Evolutionary conservation across 495 filamentous ascomycete genomes (phyloP), one percentile per base, ranked within the genome.

Genomic region (Gamarada debralockiae): DNA sequence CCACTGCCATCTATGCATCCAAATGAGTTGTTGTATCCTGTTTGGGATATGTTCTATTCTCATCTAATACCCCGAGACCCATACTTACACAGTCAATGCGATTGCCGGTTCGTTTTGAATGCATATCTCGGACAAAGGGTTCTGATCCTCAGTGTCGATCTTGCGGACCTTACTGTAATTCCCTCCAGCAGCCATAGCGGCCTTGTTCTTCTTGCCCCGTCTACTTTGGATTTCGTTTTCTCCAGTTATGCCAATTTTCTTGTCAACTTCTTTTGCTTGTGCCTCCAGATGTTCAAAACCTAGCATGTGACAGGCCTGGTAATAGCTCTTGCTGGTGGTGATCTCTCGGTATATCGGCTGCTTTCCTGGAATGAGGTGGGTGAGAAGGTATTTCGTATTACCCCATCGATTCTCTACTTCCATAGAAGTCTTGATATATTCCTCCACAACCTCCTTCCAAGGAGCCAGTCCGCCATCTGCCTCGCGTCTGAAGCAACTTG

Each of bases 311-410:
- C 86, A 87, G 12, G 82, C 57, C 45, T 85, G 81, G 8, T 63
- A 64, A 59, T 95, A 92, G 45, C 76, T 81, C 67, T 82, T 87
- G 45, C 73, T 75, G 14, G 54, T 42, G 43, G 73, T 76, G 31
- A 92, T 69, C 13, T 68, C 51, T 39, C 69, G 70, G 67, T 82
- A 87, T 0, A 67, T 68, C 29, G 76, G 66, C 43, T 76, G 64
- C 69, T 93, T 96, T 3, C 92, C 90, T 0, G 90, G 87, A 24
- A 97, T 80, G 59, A 97, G 71, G 60, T 95, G 89, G 24, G 76
- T 76, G n/a, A 97, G 78, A 18, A 89, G 70, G 62, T 84, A 97
- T 64, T 97, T 97, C 6, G 91, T 96, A 69, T 97, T 98, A 31
- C 86, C 82, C 57, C 86, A 85, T 50, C 85, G 84, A 63, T 97